Conservation (phyloP, 108 stramenopile genomes). For the Fistulifera pelliculosa region DNA sequence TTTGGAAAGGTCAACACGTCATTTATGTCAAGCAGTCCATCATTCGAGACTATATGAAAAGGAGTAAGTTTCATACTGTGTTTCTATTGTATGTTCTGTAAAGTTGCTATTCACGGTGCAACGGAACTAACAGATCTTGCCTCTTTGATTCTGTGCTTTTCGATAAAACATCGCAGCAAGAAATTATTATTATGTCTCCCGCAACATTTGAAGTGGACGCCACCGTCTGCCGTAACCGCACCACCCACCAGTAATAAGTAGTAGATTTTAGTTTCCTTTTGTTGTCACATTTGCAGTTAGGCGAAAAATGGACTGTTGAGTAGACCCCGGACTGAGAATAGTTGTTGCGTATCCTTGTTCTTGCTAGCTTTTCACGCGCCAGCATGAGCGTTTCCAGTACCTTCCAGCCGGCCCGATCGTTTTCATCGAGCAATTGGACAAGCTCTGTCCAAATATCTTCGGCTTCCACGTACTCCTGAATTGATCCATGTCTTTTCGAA, state of each 20-base stretch:
- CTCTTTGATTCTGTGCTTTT: no score
- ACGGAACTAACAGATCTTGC: no score
- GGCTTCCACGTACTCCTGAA: conserved; percentile 70
- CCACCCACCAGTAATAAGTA: neutral
- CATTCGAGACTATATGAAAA: conserved; percentile 66
- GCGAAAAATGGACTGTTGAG: conserved; percentile 52
- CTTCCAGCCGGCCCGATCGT: conserved; percentile 69
- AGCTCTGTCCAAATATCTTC: conserved; percentile 69
- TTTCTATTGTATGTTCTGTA: conserved; percentile 2
- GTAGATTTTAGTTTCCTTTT: neutral
- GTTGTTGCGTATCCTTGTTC: conserved; percentile 21
- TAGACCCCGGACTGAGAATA: conserved; percentile 39
- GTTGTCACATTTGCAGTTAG: conserved; percentile 11
- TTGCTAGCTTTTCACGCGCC: conserved; percentile 56
- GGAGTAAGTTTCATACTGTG: conserved; percentile 31
- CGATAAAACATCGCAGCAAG: conserved; percentile 32
- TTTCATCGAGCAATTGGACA: conserved; percentile 54
- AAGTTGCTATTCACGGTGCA: no score
- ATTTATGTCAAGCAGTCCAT: conserved; percentile 75
- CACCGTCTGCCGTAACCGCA: conserved; percentile 12
- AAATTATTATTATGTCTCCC: conserved; percentile 57
- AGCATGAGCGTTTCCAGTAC: conserved; percentile 51
- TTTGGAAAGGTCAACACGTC: conserved; percentile 98
- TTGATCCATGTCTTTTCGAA: conserved; percentile 64
- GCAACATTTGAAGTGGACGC: conserved; percentile 52